These are phyloP conservation scores for Daldinia sp. DNA, from an alignment of 2,329 filamentous ascomycete species.

Conservation along the genomic window DNA sequence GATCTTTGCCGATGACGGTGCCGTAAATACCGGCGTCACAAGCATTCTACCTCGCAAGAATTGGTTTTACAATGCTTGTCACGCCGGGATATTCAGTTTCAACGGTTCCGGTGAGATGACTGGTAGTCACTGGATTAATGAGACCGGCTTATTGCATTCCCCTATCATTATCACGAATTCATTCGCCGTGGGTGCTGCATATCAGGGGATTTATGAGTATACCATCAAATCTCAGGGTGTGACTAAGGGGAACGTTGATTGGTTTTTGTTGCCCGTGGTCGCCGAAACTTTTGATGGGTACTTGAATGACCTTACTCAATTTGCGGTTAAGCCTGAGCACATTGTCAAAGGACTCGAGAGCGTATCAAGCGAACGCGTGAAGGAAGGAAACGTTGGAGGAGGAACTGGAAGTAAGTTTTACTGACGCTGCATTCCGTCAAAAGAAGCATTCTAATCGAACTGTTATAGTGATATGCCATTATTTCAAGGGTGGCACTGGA, in stretches of 20 bases:
- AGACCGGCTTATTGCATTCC: constrained; percentile 66
- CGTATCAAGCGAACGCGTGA: constrained; percentile 59
- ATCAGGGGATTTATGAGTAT: constrained; percentile 67
- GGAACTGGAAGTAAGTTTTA: constrained; percentile 62
- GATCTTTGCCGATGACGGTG: constrained; percentile 47
- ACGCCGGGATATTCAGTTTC: constrained; percentile 65
- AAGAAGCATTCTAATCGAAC: not conserved
- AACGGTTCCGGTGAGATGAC: constrained; percentile 72
- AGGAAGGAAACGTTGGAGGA: constrained; percentile 70
- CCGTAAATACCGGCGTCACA: constrained; percentile 60
- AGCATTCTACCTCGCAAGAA: constrained; percentile 56
- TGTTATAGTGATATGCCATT: constrained; percentile 66
- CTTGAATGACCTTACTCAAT: constrained; percentile 64
- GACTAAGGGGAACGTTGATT: constrained; percentile 55
- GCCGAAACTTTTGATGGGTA: constrained; percentile 71
- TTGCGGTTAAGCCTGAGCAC: constrained; percentile 62
- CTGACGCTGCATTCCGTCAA: not conserved
- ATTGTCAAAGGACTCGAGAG: constrained; percentile 62
- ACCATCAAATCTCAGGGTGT: constrained; percentile 56
- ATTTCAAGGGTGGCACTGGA: constrained; percentile 73
- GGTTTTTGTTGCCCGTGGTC: constrained; percentile 66
- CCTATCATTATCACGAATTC: constrained; percentile 69
- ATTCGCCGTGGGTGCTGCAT: constrained; percentile 64
- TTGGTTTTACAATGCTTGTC: constrained; percentile 56
- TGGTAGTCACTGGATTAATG: constrained; percentile 67